phyloP scores from a whole-genome alignment of 176 grass and related monocot species.

The Rhynchospora breviuscula region DNA sequence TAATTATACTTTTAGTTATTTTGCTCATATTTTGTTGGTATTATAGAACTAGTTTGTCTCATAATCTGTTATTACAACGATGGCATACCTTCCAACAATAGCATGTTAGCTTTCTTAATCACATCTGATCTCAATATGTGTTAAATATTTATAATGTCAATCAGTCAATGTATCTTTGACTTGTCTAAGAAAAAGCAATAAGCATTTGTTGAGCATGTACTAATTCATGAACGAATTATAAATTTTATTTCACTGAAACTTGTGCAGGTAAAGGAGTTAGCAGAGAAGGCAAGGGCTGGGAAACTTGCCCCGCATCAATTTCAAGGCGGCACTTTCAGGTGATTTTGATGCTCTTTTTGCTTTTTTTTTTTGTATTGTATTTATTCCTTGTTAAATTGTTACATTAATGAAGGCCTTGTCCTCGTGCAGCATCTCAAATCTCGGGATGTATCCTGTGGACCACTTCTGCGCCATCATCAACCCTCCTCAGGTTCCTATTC shows the following conservation, averaged over 20 bases:
- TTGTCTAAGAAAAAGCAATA: not conserved
- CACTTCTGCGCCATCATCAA: conserved; percentile 99
- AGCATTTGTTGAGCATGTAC: not conserved
- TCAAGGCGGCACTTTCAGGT: conserved; percentile 91
- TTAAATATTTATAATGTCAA: not conserved
- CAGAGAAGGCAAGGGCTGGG: conserved; percentile 82
- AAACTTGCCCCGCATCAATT: conserved; percentile 84
- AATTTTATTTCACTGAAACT: not conserved
- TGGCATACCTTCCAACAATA: not conserved
- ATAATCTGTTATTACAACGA: not conserved
- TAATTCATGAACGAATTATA: not conserved
- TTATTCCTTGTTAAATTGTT: conserved; percentile 8
- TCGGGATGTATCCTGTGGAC: conserved; percentile 95
- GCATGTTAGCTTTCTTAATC: not conserved
- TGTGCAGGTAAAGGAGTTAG: conserved; percentile 80
- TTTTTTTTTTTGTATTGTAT: conserved; percentile 14
- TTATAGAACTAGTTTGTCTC: not conserved
- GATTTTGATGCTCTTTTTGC: conserved; percentile 13
- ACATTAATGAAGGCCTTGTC: conserved; percentile 4
- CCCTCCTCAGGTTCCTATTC: conserved; percentile 65
- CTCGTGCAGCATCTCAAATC: conserved; percentile 84
- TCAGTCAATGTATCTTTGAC: not conserved
- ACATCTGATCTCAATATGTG: not conserved
- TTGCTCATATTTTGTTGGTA: not conserved
- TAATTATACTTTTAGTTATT: conserved; percentile 7